These are phyloP conservation scores for Pseudocercospora vitis DNA, from an alignment of 2,329 filamentous ascomycete genomes.

Conservation along the genomic window DNA sequence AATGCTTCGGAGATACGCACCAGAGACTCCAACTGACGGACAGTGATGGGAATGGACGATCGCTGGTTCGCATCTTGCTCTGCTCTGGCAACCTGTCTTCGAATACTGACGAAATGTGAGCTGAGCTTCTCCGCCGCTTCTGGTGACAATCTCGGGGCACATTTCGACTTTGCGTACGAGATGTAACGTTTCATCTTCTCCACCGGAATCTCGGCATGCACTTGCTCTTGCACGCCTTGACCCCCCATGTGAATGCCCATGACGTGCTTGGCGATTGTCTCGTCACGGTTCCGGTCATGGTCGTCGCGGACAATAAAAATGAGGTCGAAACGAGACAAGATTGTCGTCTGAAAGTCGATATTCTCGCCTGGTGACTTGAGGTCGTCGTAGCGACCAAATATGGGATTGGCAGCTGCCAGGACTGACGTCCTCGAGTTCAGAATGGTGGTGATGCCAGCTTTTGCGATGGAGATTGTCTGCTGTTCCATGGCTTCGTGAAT, in stretches of 20 bases:
- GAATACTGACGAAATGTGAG: conserved; percentile 94
- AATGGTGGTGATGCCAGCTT: conserved; percentile 97
- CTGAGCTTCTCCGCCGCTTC: conserved; percentile 95
- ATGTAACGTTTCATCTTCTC: conserved; percentile 98
- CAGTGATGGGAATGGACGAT: conserved; percentile 93
- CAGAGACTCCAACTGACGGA: conserved; percentile 94
- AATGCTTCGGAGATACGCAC: conserved; percentile 95
- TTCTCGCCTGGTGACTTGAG: conserved; percentile 97
- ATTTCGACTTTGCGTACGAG: conserved; percentile 95
- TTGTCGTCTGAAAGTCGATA: conserved; percentile 98
- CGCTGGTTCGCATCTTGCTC: conserved; percentile 87
- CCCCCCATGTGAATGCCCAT: conserved; percentile 97
- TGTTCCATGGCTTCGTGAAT: conserved; percentile 99
- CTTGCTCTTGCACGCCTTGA: conserved; percentile 78
- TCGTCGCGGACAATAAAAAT: conserved; percentile 98
- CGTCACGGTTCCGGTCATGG: conserved; percentile 84
- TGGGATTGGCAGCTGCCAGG: conserved; percentile 91
- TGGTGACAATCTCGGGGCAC: conserved; percentile 83
- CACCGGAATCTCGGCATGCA: conserved; percentile 85
- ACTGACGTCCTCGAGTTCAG: conserved; percentile 95
- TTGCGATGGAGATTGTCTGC: conserved; percentile 98
- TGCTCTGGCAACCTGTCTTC: conserved; percentile 86
- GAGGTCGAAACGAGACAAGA: conserved; percentile 98
- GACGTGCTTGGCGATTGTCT: conserved; percentile 92
- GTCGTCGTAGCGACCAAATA: conserved; percentile 97